Conservation (phyloP, 768 basidiomycete genomes). For the Macrolepiota dolichaula region DNA sequence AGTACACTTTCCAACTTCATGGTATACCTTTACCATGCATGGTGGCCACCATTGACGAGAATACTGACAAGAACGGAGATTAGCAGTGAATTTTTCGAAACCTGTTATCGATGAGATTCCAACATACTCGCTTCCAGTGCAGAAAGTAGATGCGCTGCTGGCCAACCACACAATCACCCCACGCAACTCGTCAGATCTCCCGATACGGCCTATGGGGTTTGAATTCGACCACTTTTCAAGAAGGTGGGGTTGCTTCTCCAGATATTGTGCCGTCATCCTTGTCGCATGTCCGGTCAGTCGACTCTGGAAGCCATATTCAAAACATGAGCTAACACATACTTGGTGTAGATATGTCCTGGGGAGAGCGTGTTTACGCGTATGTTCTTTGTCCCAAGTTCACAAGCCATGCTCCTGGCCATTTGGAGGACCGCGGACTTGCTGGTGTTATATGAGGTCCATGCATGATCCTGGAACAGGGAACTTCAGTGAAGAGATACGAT, state of each 20-base stretch:
- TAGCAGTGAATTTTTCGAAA: neutral
- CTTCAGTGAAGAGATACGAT: neutral
- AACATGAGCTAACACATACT: conserved; percentile 29
- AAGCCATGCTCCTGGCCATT: conserved; percentile 81
- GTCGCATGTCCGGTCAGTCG: neutral
- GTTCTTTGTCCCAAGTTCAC: conserved; percentile 61
- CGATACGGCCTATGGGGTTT: conserved; percentile 72
- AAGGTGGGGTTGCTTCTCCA: conserved; percentile 62
- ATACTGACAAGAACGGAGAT: conserved; percentile 35
- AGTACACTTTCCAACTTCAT: neutral
- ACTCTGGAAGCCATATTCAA: neutral
- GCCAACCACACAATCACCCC: conserved; percentile 73
- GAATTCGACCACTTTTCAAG: conserved; percentile 62
- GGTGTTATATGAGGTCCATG: conserved; percentile 74
- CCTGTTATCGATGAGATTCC: neutral
- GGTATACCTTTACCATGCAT: conserved; percentile 45
- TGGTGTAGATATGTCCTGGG: conserved; percentile 74
- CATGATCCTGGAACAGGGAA: conserved; percentile 50
- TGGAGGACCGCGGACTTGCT: conserved; percentile 79
- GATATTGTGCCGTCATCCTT: conserved; percentile 74
- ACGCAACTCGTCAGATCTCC: conserved; percentile 68
- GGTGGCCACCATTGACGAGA: conserved; percentile 60
- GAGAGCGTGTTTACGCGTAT: conserved; percentile 78
- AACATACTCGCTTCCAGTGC: conserved; percentile 83
- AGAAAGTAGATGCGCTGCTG: conserved; percentile 73